These are phyloP conservation scores for Dothiorella sarmentorum DNA, from an alignment of 2,329 filamentous ascomycete species.

Conservation along the genomic window DNA sequence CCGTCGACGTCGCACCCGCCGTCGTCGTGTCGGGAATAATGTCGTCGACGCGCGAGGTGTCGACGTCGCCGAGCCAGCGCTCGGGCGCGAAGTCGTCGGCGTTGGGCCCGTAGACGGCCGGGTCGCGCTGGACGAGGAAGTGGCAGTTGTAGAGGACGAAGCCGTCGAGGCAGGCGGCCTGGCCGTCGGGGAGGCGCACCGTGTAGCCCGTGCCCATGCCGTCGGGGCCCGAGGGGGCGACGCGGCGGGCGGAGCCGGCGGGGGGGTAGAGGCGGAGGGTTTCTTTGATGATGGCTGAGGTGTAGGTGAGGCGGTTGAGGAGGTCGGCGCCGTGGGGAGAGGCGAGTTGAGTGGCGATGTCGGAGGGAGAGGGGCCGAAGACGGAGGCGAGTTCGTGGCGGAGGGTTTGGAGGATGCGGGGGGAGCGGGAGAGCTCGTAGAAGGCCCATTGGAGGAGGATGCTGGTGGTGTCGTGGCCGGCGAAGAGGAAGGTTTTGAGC, in stretches of 20 bases:
- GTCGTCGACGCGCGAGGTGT: constrained; percentile 21
- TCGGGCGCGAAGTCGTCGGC: constrained; percentile 13
- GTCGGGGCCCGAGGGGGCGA: background rate
- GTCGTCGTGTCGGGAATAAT: constrained; percentile 26
- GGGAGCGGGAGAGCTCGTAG: constrained; percentile 21
- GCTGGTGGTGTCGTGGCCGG: constrained; percentile 35
- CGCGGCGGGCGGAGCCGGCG: constrained; percentile 19
- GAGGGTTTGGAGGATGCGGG: constrained; percentile 19
- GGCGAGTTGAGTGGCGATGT: background rate
- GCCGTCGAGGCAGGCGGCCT: background rate
- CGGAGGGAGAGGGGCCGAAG: constrained; percentile 25
- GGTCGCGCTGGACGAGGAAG: constrained; percentile 25
- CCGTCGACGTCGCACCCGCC: constrained; percentile 22
- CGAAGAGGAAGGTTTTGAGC: constrained; percentile 33
- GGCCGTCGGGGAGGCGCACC: background rate
- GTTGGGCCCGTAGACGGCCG: constrained; percentile 29
- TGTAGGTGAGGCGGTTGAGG: constrained; percentile 32
- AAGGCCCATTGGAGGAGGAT: constrained; percentile 22
- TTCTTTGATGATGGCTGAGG: constrained; percentile 36
- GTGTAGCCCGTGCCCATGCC: background rate
- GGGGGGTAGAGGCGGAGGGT: constrained; percentile 32
- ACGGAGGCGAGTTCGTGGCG: constrained; percentile 31
- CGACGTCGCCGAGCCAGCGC: constrained; percentile 6
- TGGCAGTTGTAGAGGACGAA: background rate
- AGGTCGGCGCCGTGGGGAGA: constrained; percentile 13